These are phyloP conservation scores for Saturnispora silvae DNA, from an alignment of 805 yeast species.

Conservation along the genomic window DNA sequence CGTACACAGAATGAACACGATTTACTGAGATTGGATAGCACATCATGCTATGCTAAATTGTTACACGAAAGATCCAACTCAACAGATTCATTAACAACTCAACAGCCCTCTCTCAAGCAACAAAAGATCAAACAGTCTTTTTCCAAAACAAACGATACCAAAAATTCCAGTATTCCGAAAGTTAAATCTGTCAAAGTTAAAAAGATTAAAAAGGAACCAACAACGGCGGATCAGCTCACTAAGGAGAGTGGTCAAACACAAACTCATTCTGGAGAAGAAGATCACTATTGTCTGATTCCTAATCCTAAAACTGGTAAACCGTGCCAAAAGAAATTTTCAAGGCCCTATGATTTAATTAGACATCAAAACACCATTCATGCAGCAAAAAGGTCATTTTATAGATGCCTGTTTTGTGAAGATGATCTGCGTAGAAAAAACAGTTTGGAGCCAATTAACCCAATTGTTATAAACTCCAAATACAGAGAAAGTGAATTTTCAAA, in stretches of 20 bases:
- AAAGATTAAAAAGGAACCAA: neutral
- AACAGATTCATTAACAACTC: conserved; percentile 1
- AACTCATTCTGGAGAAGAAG: conserved; percentile 16
- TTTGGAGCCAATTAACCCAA: conserved; percentile 36
- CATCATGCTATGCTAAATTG: neutral
- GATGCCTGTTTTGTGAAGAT: conserved; percentile 79
- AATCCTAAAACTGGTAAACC: conserved; percentile 52
- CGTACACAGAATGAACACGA: neutral
- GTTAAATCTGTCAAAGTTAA: neutral
- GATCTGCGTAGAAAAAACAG: conserved; percentile 37
- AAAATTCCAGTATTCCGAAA: neutral
- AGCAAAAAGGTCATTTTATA: conserved; percentile 69
- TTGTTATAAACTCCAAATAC: conserved; percentile 25
- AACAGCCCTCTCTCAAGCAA: neutral
- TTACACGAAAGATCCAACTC: conserved; percentile 6
- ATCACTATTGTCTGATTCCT: conserved; percentile 48
- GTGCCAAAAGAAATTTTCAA: conserved; percentile 73
- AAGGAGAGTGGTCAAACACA: neutral
- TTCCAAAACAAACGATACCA: neutral
- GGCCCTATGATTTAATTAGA: conserved; percentile 89
- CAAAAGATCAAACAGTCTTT: neutral
- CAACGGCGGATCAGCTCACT: conserved; percentile 3
- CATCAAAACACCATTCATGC: conserved; percentile 97
- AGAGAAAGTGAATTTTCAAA: conserved; percentile 19
- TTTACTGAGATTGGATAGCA: no score